Conservation (phyloP, 2,329 filamentous ascomycete genomes). For the Trichoderma polysporum region DNA sequence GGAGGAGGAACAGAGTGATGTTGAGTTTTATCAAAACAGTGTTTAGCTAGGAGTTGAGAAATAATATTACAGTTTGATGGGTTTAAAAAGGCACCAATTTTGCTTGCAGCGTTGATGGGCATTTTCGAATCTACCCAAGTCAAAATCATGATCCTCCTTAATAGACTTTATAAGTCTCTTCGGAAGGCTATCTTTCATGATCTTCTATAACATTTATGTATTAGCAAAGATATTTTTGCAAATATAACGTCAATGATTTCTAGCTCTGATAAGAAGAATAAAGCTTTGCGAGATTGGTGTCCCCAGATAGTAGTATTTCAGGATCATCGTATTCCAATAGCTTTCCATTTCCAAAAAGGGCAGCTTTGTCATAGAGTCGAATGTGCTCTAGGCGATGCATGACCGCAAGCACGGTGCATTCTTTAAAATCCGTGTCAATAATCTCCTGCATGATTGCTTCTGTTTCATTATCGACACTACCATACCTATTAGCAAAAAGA, state of each 20-base stretch:
- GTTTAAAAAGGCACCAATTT: not conserved
- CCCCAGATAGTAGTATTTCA: conserved; percentile 24
- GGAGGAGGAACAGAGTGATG: not conserved
- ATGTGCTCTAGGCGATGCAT: conserved; percentile 38
- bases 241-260: not conserved
- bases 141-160: too few species aligned
- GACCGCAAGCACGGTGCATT: conserved; percentile 52
- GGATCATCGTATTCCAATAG: conserved; percentile 22
- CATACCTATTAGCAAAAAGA: not conserved
- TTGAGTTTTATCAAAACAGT: not conserved
- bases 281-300: conserved; percentile 20
- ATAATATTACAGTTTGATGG: not conserved
- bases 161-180: too few species aligned
- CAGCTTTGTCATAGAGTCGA: conserved; percentile 42
- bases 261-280: not conserved
- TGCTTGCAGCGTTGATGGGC: too few species aligned
- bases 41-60: not conserved
- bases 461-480: conserved; percentile 35
- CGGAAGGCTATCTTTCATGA: not conserved
- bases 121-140: too few species aligned
- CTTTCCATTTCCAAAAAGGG: conserved; percentile 54
- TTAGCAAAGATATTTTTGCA: not conserved
- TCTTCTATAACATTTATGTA: not conserved
- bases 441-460: conserved; percentile 36
- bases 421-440: conserved; percentile 34